Base-by-base conservation (phyloP, 2,329 filamentous ascomycete genomes). In the Alternaria triticimaculans region DNA sequence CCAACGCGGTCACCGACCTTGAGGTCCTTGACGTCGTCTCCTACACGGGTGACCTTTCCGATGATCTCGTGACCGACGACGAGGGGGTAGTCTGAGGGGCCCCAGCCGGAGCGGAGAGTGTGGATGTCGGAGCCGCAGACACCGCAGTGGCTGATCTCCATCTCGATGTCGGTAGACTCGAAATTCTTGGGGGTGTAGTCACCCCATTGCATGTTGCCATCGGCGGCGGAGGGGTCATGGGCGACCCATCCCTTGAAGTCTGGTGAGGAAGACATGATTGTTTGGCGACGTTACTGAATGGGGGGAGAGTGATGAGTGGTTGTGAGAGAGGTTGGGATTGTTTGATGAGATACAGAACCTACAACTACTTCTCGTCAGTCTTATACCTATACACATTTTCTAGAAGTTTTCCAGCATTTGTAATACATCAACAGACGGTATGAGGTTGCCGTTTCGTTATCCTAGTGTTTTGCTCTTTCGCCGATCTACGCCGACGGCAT, bases 101-200 rank as follows among this genome's bases (percentile, higher is more conserved):
- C 81, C 82, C 82, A 84, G n/a, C 82, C 82, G 23, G 72, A 75
- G 55, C 74, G 72, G 7, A 80, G 72, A 2, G 73, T 76, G 72
- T 80, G 76, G 33, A 80, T 66, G 56, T 80, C 78, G 23, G 66
- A 71, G 21, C 75, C 78, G 66, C 78, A 80, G 60, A 80, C 72
- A 64, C 78, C 78, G 62, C 77, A 78, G 64, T 71, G 89, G 68
- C 71, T 68, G 62, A 80, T 79, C 9, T 75, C 62, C 65, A 80
- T 76, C 58, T 78, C 75, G 66, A 76, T 70, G 41, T 97, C 93
- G 79, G 92, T 88, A 77, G 94, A 91, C 69, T 90, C 92, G 53
- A 74, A 76, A 4, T 77, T 72, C 75, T 83, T 82, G 44, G 80
- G 80, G 58, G 76, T 70, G 67, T 79, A 84, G 51, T 77, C 78